Evolutionary conservation across 192 early-diverging fungal genomes (phyloP).

Genomic region (Chytriomyces sp.): DNA sequence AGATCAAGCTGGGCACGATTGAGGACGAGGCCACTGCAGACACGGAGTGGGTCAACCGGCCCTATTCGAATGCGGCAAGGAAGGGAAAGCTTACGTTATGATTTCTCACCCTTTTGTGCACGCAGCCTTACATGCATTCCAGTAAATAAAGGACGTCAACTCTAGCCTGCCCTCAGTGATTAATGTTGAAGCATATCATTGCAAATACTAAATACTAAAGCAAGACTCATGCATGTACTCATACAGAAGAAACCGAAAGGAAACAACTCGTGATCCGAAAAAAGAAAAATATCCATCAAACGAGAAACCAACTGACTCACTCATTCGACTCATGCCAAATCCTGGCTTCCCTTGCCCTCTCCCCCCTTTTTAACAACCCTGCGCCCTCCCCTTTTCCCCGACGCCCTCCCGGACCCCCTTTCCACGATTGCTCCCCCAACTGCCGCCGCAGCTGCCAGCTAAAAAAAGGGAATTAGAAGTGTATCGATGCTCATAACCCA

Average conservation of each 20-base stretch:
- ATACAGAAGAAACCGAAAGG: neutral
- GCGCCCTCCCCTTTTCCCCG: too few relatives aligned
- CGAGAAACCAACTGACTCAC: too few relatives aligned
- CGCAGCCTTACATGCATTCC: neutral
- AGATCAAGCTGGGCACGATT: conserved; percentile 94
- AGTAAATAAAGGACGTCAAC: neutral
- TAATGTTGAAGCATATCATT: neutral
- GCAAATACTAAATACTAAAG: neutral
- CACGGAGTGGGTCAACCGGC: conserved; percentile 93
- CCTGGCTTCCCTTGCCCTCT: too few relatives aligned
- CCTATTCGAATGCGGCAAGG: conserved; percentile 78
- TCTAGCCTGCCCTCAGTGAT: neutral
- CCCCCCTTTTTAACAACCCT: too few relatives aligned
- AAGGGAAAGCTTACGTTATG: conserved; percentile 62
- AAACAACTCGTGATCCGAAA: neutral
- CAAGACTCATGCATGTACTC: neutral
- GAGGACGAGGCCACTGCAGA: conserved; percentile 90
- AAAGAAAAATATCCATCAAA: too few relatives aligned
- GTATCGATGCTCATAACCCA: too few relatives aligned
- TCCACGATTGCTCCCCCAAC: conserved; percentile 65
- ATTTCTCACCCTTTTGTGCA: neutral
- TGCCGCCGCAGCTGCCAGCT: neutral
- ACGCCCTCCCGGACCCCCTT: conserved; percentile 73
- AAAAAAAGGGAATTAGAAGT: neutral
- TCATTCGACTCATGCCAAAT: too few relatives aligned